Evolutionary conservation across 2,329 filamentous ascomycete genomes (phyloP).

Genomic region (Aspergillus japonicus): DNA sequence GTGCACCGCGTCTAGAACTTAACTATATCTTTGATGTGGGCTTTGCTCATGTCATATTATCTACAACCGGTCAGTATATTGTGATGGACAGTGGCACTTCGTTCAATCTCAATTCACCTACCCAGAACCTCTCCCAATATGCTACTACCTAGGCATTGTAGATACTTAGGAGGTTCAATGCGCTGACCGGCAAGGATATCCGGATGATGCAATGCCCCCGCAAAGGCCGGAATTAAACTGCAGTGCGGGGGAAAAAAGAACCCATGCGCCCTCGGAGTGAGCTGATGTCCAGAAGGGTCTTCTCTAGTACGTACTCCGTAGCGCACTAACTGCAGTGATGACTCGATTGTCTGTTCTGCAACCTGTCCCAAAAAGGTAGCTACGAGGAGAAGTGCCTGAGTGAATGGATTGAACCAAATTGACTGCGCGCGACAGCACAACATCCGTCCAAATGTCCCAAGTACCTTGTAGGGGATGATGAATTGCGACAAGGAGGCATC

Average conservation of each 20-base stretch:
- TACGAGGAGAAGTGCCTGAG: constrained; percentile 9
- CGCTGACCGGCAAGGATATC: constrained; percentile 5
- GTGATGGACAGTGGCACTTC: not conserved
- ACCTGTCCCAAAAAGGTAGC: constrained; percentile 15
- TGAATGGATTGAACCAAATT: too few species aligned
- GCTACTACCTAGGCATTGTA: not conserved
- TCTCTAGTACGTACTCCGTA: not conserved
- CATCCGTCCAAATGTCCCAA: not conserved
- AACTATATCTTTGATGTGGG: constrained; percentile 5
- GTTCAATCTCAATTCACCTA: not conserved
- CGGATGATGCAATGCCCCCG: constrained; percentile 26
- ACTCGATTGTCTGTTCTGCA: constrained; percentile 2
- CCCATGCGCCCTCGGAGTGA: not conserved
- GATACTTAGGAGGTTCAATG: constrained; percentile 6
- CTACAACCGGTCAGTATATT: not conserved
- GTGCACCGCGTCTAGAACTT: constrained; percentile 19
- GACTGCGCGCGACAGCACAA: too few species aligned
- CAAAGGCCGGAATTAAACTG: constrained; percentile 24
- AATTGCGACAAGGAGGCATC: not conserved
- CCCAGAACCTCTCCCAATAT: not conserved
- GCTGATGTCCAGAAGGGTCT: constrained; percentile 3
- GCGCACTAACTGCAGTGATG: not conserved
- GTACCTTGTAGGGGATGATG: not conserved
- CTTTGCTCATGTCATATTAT: constrained; percentile 5
- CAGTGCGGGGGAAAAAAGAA: constrained; percentile 30